Percentiles rank a stretch among this genome's conserved stretches.
phyloP scores from a whole-genome alignment of 1,284 basidiomycete species.

The Amylostereum areolatum region DNA sequence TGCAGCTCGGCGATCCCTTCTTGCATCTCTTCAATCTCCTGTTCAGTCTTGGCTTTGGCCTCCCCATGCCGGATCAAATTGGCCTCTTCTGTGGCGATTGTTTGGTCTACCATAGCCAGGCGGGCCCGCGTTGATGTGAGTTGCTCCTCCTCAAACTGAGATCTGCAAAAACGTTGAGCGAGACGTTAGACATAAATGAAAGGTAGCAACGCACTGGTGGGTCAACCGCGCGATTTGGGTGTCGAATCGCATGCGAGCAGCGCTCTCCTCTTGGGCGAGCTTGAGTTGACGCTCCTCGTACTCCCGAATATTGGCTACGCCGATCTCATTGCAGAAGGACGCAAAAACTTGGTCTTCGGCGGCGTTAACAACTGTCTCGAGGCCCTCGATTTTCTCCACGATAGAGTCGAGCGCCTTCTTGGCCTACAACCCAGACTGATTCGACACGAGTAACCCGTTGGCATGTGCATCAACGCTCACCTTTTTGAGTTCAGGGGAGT shows the following conservation, averaged over 20 bases:
- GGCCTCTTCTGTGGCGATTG: conserved; percentile 49
- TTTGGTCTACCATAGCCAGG: conserved; percentile 47
- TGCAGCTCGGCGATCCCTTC: conserved; percentile 53
- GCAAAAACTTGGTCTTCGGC: conserved; percentile 83
- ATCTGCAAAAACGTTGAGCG: conserved; percentile 34
- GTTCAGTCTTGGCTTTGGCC: conserved; percentile 54
- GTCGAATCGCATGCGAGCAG: conserved; percentile 79
- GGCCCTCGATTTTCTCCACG: conserved; percentile 46
- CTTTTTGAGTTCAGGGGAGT: conserved; percentile 63
- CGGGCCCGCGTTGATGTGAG: conserved; percentile 62
- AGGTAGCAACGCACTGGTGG: conserved; percentile 64
- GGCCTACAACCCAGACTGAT: conserved; percentile 32
- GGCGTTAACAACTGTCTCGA: conserved; percentile 59
- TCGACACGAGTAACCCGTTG: background rate
- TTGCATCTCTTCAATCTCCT: conserved; percentile 63
- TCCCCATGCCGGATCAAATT: conserved; percentile 53
- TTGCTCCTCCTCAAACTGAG: conserved; percentile 76
- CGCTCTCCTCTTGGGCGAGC: conserved; percentile 81
- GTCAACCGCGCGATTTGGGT: conserved; percentile 84
- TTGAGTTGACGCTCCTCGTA: conserved; percentile 93
- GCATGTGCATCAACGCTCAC: conserved; percentile 25
- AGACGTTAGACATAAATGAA: background rate
- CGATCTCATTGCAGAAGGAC: conserved; percentile 78
- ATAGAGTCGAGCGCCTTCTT: conserved; percentile 47
- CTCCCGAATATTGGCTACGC: conserved; percentile 82